These are phyloP conservation scores for Datura wrightii DNA, from an alignment of 257 asterid species.

Conservation along the genomic window DNA sequence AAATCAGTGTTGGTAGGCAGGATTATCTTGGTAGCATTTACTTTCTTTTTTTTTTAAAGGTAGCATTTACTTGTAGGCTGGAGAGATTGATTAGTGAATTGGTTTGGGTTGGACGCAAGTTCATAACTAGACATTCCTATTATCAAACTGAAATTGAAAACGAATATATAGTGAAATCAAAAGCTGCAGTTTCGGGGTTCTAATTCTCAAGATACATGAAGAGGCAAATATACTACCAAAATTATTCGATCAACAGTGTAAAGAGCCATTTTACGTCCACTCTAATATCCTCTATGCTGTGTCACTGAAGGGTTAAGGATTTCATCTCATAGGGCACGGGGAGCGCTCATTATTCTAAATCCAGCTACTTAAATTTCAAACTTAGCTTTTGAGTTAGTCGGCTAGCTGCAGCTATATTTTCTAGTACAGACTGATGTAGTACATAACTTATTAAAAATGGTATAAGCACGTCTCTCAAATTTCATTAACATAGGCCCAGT, in stretches of 20 bases:
- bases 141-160: background rate
- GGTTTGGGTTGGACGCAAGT: background rate
- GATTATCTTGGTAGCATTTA: background rate
- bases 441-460: background rate
- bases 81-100: background rate
- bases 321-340: background rate
- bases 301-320: background rate
- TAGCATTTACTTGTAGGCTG: background rate
- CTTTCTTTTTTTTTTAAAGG: too few species aligned
- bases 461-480: background rate
- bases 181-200: background rate
- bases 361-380: background rate
- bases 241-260: background rate
- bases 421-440: background rate
- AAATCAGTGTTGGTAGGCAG: background rate
- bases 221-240: background rate
- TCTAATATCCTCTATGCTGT: background rate
- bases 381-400: background rate
- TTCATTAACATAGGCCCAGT: background rate
- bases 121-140: background rate
- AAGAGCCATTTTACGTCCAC: background rate
- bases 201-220: background rate
- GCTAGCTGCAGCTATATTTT: background rate
- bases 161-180: background rate
- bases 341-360: background rate